phyloP scores from a whole-genome alignment of 1,284 basidiomycete species.

The Puccinia triticina region DNA sequence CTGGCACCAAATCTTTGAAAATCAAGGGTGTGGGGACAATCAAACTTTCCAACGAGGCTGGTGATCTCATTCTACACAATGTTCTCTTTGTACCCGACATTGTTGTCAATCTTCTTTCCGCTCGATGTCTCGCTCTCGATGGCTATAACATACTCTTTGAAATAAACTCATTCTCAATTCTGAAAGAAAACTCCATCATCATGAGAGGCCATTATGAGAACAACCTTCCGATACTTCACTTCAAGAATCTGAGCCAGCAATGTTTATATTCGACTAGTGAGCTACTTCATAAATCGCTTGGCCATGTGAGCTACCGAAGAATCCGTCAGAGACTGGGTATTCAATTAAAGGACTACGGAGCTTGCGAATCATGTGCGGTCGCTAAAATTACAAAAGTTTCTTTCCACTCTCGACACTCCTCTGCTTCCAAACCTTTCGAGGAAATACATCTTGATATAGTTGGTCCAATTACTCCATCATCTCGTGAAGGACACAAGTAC shows the following conservation, averaged over 20 bases:
- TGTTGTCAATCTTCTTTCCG: background rate
- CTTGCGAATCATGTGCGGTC: background rate
- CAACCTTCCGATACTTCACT: background rate
- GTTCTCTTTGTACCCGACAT: background rate
- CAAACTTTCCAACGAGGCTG: background rate
- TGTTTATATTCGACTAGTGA: background rate
- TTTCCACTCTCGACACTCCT: background rate
- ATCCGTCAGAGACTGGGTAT: background rate
- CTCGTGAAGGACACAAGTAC: background rate
- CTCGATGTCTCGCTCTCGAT: background rate
- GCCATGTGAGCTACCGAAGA: background rate
- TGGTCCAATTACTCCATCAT: slow-evolving; percentile 8
- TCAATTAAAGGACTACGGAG: background rate
- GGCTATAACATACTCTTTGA: background rate
- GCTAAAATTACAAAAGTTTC: background rate
- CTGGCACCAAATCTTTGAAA: background rate
- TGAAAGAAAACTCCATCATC: background rate
- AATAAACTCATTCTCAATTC: background rate
- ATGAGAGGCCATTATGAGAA: slow-evolving; percentile 5
- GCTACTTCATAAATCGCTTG: background rate
- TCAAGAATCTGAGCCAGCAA: background rate
- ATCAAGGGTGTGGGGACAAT: slow-evolving; percentile 5
- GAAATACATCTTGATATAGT: background rate
- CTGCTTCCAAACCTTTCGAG: background rate
- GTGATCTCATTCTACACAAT: background rate